Base-by-base conservation (phyloP, 1,284 basidiomycete genomes). In the Irpex lacteus region DNA sequence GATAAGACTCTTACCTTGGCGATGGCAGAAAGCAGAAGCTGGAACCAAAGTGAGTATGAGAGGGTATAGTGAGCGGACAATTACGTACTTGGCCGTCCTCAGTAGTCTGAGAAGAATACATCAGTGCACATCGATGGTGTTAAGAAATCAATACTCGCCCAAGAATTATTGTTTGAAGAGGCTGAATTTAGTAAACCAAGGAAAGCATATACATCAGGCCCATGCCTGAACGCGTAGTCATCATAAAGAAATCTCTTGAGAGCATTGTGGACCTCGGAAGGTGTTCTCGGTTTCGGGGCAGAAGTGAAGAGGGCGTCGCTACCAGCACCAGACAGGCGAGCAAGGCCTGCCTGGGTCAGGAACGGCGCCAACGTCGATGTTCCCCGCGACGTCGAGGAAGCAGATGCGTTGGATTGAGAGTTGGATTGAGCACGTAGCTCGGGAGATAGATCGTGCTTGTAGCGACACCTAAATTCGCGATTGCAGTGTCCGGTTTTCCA, bases 401-500 rank as follows among this genome's bases (percentile, higher is more conserved):
- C 40, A 52, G 18, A 67, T 50, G 21, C 59, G 13, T 26, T 26
- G 63, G 36, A 59, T 54, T 32, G 58, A 59, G 58, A 57, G 0
- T 60, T 64, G 5, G 71, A 65, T 37, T 70, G 74, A 11, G 11
- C 15, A 11, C 40, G 40, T 15, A 44, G 40, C 15, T 44, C 40
- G 15, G 40, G 40, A 44, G 11, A 44, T 2, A 44, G 11, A 26
- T 67, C 71, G 67, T 89, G 86, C 36, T 68, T 70, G 69, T 73
- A 86, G 13, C 66, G 77, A 70, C 87, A 89, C 1, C 73, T 70
- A 63, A 85, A 87, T 15, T 78, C 80, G 6, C 73, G 73, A 6
- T 69, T 75, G 70, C 87, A 89, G 44, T 69, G 71, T 2, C 87
- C 87, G 0, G 70, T 74, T 0, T 76, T 71, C 86, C 85, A 89